These are phyloP conservation scores for Suillus clintonianus DNA, from an alignment of 768 basidiomycete species.

Conservation along the genomic window DNA sequence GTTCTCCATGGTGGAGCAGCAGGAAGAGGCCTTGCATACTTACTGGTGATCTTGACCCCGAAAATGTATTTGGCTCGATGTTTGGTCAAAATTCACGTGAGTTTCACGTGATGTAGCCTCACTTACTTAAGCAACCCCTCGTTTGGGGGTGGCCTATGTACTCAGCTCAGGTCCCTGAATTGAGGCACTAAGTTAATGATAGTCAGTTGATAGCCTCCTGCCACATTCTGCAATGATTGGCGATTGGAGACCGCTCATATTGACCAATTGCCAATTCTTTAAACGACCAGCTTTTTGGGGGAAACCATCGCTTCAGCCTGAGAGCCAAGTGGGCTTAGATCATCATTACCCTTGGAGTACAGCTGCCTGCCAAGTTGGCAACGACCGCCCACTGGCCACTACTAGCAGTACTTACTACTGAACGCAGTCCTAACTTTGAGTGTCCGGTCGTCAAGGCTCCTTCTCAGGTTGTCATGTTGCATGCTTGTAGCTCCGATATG, in stretches of 20 bases:
- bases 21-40: neutral
- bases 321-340: neutral
- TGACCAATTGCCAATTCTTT: neutral
- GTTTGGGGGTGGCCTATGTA: neutral
- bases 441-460: neutral
- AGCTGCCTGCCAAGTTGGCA: neutral
- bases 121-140: neutral
- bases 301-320: neutral
- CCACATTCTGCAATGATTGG: neutral
- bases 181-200: too few species aligned
- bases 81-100: conserved; percentile 36
- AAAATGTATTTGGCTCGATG: conserved; percentile 32
- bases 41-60: conserved; percentile 22
- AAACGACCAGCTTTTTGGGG: too few species aligned
- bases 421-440: neutral
- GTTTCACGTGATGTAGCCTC: conserved; percentile 23
- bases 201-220: neutral
- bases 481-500: neutral
- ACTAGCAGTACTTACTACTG: neutral
- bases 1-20: conserved; percentile 39
- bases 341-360: neutral
- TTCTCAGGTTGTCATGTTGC: neutral
- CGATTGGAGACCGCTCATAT: neutral
- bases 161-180: neutral
- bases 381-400: neutral